phyloP scores from a whole-genome alignment of 345 rosid genomes.

The Angophora floribunda region DNA sequence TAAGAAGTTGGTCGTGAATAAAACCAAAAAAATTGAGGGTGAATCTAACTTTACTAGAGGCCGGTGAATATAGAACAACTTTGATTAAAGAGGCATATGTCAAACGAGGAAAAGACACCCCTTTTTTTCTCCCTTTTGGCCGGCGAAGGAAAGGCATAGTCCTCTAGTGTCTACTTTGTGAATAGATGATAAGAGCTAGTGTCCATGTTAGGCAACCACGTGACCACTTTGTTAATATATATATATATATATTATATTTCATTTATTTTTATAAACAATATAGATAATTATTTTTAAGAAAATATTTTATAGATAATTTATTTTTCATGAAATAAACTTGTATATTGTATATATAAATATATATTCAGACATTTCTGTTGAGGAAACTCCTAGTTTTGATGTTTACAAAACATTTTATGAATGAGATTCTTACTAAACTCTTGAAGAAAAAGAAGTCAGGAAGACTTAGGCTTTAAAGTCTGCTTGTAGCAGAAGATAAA shows the following conservation, averaged over 20 bases:
- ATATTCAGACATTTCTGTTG: no score
- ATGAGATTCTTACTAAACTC: no score
- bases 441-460: no score
- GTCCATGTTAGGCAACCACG: neutral
- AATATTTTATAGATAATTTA: neutral
- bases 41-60: neutral
- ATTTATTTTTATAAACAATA: neutral
- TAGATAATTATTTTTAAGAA: neutral
- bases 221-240: neutral
- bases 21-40: neutral
- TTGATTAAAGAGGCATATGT: neutral
- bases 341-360: no score
- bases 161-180: neutral
- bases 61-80: neutral
- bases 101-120: neutral
- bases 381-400: no score
- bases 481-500: no score
- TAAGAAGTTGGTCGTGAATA: neutral
- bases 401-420: no score
- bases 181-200: neutral
- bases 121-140: neutral
- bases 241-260: neutral
- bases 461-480: no score
- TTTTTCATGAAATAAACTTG: neutral
- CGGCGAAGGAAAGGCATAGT: neutral